phyloP scores from a whole-genome alignment of 805 yeast genomes.

The Tanozyma kutaoensis region DNA sequence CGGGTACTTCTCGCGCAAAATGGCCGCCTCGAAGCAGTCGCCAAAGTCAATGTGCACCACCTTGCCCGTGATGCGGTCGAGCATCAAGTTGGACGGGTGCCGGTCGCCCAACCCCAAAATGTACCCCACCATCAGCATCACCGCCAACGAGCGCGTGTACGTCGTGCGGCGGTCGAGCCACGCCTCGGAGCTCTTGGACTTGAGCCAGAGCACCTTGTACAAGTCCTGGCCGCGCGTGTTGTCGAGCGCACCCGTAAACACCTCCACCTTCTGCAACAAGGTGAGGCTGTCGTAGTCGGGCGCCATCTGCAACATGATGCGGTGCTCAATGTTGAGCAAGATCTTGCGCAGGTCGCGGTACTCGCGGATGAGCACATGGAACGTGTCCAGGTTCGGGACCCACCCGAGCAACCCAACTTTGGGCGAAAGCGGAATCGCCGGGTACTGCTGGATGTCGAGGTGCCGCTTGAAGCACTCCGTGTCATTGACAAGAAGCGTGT shows the following conservation, averaged over 20 bases:
- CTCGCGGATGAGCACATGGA: conserved; percentile 85
- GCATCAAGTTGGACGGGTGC: conserved; percentile 94
- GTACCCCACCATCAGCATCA: conserved; percentile 98
- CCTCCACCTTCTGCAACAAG: conserved; percentile 85
- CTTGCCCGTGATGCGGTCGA: conserved; percentile 88
- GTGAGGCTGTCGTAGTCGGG: conserved; percentile 90
- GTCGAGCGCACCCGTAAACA: conserved; percentile 89
- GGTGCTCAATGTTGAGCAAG: conserved; percentile 80
- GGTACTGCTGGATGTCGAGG: conserved; percentile 78
- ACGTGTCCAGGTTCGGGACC: conserved; percentile 96
- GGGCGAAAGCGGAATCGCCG: conserved; percentile 94
- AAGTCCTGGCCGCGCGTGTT: conserved; percentile 94
- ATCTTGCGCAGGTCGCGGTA: conserved; percentile 88
- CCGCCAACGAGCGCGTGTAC: conserved; percentile 90
- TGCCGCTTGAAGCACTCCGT: conserved; percentile 95
- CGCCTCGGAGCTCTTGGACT: conserved; percentile 89
- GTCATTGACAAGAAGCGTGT: conserved; percentile 77
- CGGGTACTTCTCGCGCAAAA: conserved; percentile 90
- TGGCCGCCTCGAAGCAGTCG: conserved; percentile 98
- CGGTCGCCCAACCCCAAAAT: conserved; percentile 95
- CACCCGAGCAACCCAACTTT: conserved; percentile 93
- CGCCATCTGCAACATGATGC: conserved; percentile 96
- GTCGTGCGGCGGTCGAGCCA: conserved; percentile 97
- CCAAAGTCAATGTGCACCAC: conserved; percentile 97
- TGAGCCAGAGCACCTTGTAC: conserved; percentile 91